Percentiles rank a stretch among this genome's conserved stretches.
These are phyloP conservation scores for Tetradesmus lagerheimii DNA, from an alignment of 139 green algal species.

Conservation along the genomic window DNA sequence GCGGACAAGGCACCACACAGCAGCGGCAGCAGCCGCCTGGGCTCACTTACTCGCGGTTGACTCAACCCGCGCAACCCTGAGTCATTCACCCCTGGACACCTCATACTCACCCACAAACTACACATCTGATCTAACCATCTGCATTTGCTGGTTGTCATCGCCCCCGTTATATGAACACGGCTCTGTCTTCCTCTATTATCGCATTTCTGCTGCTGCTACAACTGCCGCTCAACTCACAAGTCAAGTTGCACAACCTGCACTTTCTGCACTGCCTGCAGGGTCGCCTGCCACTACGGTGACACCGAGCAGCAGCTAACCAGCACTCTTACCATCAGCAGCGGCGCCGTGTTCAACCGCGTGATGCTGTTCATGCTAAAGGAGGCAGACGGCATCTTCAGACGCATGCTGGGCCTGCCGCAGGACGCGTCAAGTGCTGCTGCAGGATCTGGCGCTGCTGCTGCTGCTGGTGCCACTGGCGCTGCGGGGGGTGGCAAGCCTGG, in stretches of 20 bases:
- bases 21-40: not conserved
- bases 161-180: too few species aligned
- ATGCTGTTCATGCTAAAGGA: slow-evolving; percentile 91
- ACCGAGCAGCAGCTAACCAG: slow-evolving; percentile 37
- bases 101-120: too few species aligned
- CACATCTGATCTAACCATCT: too few species aligned
- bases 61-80: slow-evolving; percentile 2
- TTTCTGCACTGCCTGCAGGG: not conserved
- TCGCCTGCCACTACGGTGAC: slow-evolving; percentile 47
- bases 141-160: not conserved
- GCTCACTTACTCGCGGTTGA: slow-evolving; percentile 13
- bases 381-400: slow-evolving; percentile 84
- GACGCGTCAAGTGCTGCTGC: slow-evolving; percentile 13
- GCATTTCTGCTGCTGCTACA: not conserved
- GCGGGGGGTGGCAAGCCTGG: not conserved
- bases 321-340: slow-evolving; percentile 74
- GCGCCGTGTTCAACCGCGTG: slow-evolving; percentile 88
- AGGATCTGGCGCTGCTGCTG: not conserved
- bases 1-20: slow-evolving; percentile 8
- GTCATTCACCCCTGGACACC: not conserved
- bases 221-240: too few species aligned
- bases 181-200: too few species aligned
- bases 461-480: not conserved
- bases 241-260: too few species aligned
- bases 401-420: slow-evolving; percentile 64